A percentile compares a stretch with the other conserved stretches of the same genome.
phyloP scores from a whole-genome alignment of 2,329 filamentous ascomycete genomes.

The Orbilia ellipsospora region DNA sequence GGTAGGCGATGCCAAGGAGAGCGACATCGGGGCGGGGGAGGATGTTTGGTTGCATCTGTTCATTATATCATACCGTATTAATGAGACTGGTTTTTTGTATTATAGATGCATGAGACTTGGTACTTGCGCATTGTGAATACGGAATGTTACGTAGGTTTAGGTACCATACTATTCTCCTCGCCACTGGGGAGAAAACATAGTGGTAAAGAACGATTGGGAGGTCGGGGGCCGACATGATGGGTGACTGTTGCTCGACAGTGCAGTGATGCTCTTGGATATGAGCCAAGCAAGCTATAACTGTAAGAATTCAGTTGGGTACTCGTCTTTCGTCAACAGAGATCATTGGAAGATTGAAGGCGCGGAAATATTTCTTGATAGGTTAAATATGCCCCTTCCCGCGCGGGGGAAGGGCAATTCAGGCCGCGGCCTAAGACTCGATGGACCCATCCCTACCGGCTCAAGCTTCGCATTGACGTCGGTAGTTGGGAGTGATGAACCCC shows the following conservation, averaged over 20 bases:
- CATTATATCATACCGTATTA: slow-evolving; percentile 16
- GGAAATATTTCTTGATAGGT: too few relatives aligned
- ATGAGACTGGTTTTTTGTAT: slow-evolving; percentile 16
- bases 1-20: slow-evolving; percentile 72
- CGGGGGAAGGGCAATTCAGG: too few relatives aligned
- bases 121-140: slow-evolving; percentile 74
- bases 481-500: too few relatives aligned
- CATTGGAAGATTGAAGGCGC: not conserved
- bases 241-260: not conserved
- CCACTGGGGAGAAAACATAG: slow-evolving; percentile 74
- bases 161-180: slow-evolving; percentile 74
- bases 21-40: slow-evolving; percentile 75
- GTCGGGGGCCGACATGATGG: slow-evolving; percentile 19
- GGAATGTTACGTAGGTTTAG: slow-evolving; percentile 73
- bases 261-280: too few relatives aligned
- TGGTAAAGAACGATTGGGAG: slow-evolving; percentile 72
- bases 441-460: too few relatives aligned
- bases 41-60: slow-evolving; percentile 72
- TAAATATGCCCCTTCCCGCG: too few relatives aligned
- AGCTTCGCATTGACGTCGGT: too few relatives aligned
- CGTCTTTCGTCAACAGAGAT: too few relatives aligned
- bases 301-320: too few relatives aligned
- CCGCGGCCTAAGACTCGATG: too few relatives aligned
- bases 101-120: not conserved
- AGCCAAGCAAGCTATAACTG: too few relatives aligned